These are phyloP conservation scores for Trichophyton benhamiae DNA, from an alignment of 2,329 filamentous ascomycete species.

Conservation along the genomic window DNA sequence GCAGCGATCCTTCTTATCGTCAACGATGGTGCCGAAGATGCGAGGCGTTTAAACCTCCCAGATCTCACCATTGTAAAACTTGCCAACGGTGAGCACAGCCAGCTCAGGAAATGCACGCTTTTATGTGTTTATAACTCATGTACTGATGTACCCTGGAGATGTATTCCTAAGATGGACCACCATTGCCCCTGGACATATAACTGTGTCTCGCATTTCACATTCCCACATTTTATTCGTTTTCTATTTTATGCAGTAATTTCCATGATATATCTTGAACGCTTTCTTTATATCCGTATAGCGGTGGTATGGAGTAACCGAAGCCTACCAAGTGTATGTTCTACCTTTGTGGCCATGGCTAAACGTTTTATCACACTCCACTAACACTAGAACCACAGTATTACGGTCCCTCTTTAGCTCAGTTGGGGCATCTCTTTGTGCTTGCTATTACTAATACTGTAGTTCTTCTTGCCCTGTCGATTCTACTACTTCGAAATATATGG, in stretches of 20 bases:
- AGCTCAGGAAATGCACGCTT: neutral
- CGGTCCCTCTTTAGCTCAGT: conserved; percentile 42
- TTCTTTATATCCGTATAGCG: conserved; percentile 40
- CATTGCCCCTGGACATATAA: conserved; percentile 57
- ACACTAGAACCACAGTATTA: conserved; percentile 38
- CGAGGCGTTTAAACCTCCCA: conserved; percentile 47
- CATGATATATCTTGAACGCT: conserved; percentile 45
- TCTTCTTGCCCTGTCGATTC: conserved; percentile 42
- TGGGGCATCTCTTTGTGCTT: conserved; percentile 45
- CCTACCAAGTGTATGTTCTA: conserved; percentile 42
- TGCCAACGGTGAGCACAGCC: conserved; percentile 41
- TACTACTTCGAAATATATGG: conserved; percentile 45
- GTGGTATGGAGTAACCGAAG: conserved; percentile 44
- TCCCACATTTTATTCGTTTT: conserved; percentile 54
- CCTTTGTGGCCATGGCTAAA: neutral
- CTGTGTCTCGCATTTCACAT: conserved; percentile 53
- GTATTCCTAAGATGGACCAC: conserved; percentile 54
- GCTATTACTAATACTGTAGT: conserved; percentile 44
- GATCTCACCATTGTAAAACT: conserved; percentile 53
- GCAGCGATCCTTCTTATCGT: conserved; percentile 13
- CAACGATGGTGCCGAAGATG: conserved; percentile 51
- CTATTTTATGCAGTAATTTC: conserved; percentile 47
- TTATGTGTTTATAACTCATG: neutral
- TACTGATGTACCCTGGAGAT: conserved; percentile 28
- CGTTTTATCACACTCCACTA: conserved; percentile 1